These are phyloP conservation scores for Kodamaea sagamina DNA, from an alignment of 805 yeast genomes.

Conservation along the genomic window DNA sequence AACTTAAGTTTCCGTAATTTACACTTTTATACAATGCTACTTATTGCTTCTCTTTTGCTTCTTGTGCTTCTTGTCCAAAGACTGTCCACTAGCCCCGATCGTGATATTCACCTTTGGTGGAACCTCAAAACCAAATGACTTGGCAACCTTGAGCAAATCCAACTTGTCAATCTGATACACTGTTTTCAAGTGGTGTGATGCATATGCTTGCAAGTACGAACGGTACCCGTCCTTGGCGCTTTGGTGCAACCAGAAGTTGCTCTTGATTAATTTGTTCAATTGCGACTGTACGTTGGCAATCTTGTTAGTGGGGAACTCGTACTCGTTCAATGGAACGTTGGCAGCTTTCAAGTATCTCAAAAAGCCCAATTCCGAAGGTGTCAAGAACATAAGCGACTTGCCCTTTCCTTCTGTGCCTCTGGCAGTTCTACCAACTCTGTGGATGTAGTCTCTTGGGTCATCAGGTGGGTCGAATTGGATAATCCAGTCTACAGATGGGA, in stretches of 20 bases:
- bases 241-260: slow-evolving; percentile 92
- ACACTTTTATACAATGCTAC: slow-evolving; percentile 8
- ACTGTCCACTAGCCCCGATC: slow-evolving; percentile 88
- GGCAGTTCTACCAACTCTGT: slow-evolving; percentile 98
- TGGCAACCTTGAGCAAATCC: slow-evolving; percentile 92
- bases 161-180: slow-evolving; percentile 95
- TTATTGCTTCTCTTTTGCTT: slow-evolving; percentile 37
- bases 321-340: slow-evolving; percentile 95
- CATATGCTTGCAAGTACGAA: slow-evolving; percentile 94
- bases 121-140: slow-evolving; percentile 88
- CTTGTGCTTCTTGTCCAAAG: slow-evolving; percentile 50
- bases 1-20: slow-evolving; percentile 3
- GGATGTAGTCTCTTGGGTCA: slow-evolving; percentile 99
- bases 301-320: slow-evolving; percentile 90
- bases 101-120: slow-evolving; percentile 98
- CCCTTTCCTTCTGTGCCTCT: slow-evolving; percentile 90
- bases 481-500: slow-evolving; percentile 99
- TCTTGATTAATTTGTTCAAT: slow-evolving; percentile 83
- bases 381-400: slow-evolving; percentile 89
- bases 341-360: slow-evolving; percentile 93
- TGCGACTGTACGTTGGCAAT: slow-evolving; percentile 96
- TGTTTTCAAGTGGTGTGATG: slow-evolving; percentile 93
- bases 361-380: slow-evolving; percentile 93
- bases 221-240: slow-evolving; percentile 97
- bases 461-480: slow-evolving; percentile 99